Base-by-base conservation (phyloP, 2,329 filamentous ascomycete genomes). In the Endothia cerciana region DNA sequence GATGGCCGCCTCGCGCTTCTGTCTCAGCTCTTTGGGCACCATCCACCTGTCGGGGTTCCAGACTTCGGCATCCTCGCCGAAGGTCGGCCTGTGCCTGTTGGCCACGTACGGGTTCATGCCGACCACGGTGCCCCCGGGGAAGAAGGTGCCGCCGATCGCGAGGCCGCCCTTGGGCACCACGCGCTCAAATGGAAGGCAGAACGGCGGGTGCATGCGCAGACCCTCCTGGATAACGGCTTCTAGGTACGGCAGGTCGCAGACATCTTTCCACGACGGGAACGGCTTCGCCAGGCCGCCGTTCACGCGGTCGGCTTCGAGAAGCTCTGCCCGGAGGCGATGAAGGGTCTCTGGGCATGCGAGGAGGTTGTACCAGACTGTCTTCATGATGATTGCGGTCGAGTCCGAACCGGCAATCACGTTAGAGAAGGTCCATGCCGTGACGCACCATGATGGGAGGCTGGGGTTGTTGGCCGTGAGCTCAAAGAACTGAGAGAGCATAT, bases 401-500 rank as follows among this genome's bases (percentile, higher is more conserved):
- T 77, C 75, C 6, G 73, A 74, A 11, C 75, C 75, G 17, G 69
- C 70, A 41, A 67, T 73, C 59, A 71, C 67, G 40, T 71, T 67
- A 11, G 75, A 75, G 56, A 74, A 74, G 0, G 73, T 74, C 75
- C 75, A 77, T 11, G 74, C 71, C 3, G 65, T 72, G 2, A 41
- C 65, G 55, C 62, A 72, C 71, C 69, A 72, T 40, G 60, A 53
- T 5, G 70, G 71, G 4, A 72, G 38, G 7, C 60, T 51, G 3
- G 67, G 62, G 49, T 72, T 70, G 13, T 67, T 40, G 59, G 55
- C 36, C 25, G 56, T 53, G 22, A 71, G 47, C 45, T 72, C 67
- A 30, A 72, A 53, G n/a, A 70, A 69, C 22, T 64, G 56, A 64
- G 69, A 36, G 36, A 71, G 66, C 33, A 68, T 64, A 30, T 68